These are phyloP conservation scores for Flaveria trinervia DNA, from an alignment of 129 eudicot species.

Conservation along the genomic window DNA sequence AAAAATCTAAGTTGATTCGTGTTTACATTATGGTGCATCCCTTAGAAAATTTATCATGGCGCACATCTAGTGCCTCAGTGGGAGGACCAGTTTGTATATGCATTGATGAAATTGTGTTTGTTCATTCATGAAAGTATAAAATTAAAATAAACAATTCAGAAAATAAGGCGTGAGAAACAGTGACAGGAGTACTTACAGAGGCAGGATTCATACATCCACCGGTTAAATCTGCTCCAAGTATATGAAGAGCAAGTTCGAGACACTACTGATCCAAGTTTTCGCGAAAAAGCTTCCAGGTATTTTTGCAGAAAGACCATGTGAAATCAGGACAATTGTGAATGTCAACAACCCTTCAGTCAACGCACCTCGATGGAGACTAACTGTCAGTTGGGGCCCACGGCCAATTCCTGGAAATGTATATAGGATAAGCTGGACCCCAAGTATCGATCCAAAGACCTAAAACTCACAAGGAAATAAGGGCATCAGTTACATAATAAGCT, in stretches of 20 bases:
- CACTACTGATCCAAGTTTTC: conserved; percentile 90
- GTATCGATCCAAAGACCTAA: conserved; percentile 78
- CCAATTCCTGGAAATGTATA: conserved; percentile 67
- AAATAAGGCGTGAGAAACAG: conserved; percentile 2
- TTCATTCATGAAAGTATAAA: background rate
- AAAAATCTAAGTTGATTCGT: background rate
- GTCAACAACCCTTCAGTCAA: conserved; percentile 87
- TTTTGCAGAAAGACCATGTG: conserved; percentile 54
- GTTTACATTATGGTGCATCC: background rate
- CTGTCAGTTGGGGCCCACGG: conserved; percentile 70
- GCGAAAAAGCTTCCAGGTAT: conserved; percentile 65
- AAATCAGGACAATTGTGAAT: conserved; percentile 57
- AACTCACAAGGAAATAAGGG: conserved; percentile 8
- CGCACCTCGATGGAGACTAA: conserved; percentile 75
- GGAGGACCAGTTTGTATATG: too few relatives aligned
- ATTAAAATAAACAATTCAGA: background rate
- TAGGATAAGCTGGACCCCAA: conserved; percentile 71
- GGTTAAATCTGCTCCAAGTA: conserved; percentile 84
- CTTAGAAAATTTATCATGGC: too few relatives aligned
- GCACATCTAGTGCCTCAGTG: too few relatives aligned
- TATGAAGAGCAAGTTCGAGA: conserved; percentile 82
- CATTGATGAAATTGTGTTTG: too few relatives aligned
- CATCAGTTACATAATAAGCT: background rate
- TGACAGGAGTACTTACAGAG: conserved; percentile 56
- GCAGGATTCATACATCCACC: conserved; percentile 98